Evolutionary conservation across 176 grass and related monocot genomes (phyloP), one percentile per base, ranked within the genome.

Genomic region (Cenchrus fungigraminus): DNA sequence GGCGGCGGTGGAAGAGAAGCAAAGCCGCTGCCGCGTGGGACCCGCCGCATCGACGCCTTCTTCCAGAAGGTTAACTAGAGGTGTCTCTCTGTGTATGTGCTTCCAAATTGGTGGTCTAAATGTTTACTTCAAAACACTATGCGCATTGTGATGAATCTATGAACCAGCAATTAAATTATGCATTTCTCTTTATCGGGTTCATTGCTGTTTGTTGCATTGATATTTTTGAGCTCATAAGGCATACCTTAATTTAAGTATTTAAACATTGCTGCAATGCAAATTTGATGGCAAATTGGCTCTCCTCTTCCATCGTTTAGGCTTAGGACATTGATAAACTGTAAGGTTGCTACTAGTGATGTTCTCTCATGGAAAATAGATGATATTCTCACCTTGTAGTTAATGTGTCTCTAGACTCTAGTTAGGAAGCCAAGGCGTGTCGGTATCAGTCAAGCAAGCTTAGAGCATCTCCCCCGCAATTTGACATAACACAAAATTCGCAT

Each of bases 21-120:
- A 56, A 91, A 93, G 71, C 71, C 91, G 28, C 82, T 94, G 81
- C 91, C 97, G 0, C 81, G 81, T n/a, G 97, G 97, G 50, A 87
- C 93, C 74, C 93, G 89, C 66, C 82, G 93, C 68, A 98, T 98
- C 55, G 90, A 96, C 82, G 82, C 89, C 50, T 89, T 98, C 78
- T 95, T 98, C 87, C 86, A 85, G 78, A 98, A 92, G 88, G 74
- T 86, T 65, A 74, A 86, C 9, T 87, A 78, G 74, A 64, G 34
- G 31, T 59, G 31, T 54, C 5, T 80, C 16, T 44, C 12, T 54
- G 51, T 54, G 58, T 29, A 43, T 68, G 66, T 19, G 61, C 14
- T 76, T 66, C 29, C 66, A 70, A 40, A 75, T 15, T 52, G 25
- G 17, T 75, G 43, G 4, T 89, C 76, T 15, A 31, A 74, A 69